Evolutionary conservation across 257 asterid genomes (phyloP).

Genomic region (Primulina eburnea): DNA sequence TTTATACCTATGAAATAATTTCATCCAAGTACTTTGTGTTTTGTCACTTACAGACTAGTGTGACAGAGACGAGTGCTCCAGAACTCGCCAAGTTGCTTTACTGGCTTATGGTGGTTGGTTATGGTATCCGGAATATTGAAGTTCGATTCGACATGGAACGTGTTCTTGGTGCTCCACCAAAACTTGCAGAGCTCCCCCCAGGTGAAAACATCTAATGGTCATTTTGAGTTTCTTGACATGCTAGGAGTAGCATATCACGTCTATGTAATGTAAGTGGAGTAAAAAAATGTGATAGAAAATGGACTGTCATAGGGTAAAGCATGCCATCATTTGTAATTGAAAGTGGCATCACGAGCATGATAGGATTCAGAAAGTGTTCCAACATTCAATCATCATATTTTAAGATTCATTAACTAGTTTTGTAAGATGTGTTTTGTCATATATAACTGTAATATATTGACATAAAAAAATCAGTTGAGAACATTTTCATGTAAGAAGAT

Average conservation of each 20-base stretch:
- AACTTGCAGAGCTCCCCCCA: constrained; percentile 91
- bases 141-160: constrained; percentile 98
- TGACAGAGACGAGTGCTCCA: constrained; percentile 83
- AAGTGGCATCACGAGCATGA: not conserved
- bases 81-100: constrained; percentile 92
- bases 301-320: not conserved
- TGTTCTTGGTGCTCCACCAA: constrained; percentile 75
- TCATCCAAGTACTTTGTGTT: constrained; percentile 4
- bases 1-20: not conserved
- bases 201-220: constrained; percentile 68
- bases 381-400: not conserved
- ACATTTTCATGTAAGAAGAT: too few relatives aligned
- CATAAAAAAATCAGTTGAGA: too few relatives aligned
- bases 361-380: not conserved
- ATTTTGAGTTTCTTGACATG: constrained; percentile 20
- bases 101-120: constrained; percentile 99
- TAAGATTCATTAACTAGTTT: too few relatives aligned
- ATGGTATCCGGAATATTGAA: constrained; percentile 87
- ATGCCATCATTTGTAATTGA: not conserved
- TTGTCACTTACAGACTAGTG: constrained; percentile 59
- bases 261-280: not conserved
- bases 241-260: not conserved
- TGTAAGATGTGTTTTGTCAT: too few relatives aligned
- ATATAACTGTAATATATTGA: too few relatives aligned
- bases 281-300: not conserved